Conservation (phyloP, 192 early-diverging fungal genomes). For the Entomortierella beljakovae region DNA sequence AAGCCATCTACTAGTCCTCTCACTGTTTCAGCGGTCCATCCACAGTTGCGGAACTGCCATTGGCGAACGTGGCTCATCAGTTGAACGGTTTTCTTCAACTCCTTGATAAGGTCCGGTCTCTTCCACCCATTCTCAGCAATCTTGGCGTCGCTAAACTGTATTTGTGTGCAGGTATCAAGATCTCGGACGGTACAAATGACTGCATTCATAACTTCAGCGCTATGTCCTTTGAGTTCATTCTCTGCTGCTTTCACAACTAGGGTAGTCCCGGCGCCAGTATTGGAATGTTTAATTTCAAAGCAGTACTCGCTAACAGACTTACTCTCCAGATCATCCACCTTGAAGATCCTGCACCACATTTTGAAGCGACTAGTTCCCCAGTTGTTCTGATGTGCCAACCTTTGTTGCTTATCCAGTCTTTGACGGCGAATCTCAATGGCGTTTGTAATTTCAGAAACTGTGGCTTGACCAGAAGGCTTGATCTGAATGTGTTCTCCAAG, state of each 20-base stretch:
- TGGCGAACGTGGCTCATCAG: conserved; percentile 9
- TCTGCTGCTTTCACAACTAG: conserved; percentile 12
- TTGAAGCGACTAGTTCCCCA: conserved; percentile 9
- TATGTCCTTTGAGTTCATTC: background rate
- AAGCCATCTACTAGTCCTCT: conserved; percentile 24
- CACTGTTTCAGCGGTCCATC: conserved; percentile 16
- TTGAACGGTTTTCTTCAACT: conserved; percentile 11
- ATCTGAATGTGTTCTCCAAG: conserved; percentile 17
- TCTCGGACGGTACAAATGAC: conserved; percentile 7
- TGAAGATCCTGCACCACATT: conserved; percentile 21
- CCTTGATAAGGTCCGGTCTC: conserved; percentile 19
- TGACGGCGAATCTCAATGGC: background rate
- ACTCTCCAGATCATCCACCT: background rate
- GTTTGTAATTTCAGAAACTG: conserved; percentile 1
- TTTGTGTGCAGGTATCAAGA: background rate
- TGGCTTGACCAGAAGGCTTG: background rate
- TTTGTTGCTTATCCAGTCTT: background rate
- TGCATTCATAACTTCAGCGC: conserved; percentile 14
- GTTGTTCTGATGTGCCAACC: background rate
- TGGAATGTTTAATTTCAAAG: conserved; percentile 1
- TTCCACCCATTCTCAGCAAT: conserved; percentile 31
- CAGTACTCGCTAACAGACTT: conserved; percentile 8
- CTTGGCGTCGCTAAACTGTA: conserved; percentile 13
- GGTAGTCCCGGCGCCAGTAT: too few species aligned
- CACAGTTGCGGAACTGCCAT: conserved; percentile 35